Evolutionary conservation across 164 flowering plant genomes (phyloP).

Genomic region (Piper longum): DNA sequence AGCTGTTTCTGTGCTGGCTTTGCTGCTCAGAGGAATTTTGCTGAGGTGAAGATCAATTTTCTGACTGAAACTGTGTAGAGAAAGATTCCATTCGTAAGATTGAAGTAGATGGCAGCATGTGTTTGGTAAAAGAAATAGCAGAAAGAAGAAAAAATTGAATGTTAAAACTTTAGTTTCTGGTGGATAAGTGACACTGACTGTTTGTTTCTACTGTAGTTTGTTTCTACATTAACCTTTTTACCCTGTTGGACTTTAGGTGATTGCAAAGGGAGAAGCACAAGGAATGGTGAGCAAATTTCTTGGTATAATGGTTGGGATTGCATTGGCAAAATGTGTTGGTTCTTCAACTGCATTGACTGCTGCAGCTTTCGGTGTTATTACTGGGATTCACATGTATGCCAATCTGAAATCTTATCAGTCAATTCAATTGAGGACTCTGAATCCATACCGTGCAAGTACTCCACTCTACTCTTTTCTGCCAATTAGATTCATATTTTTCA

Average conservation of each 20-base stretch:
- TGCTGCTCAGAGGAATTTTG: conserved; percentile 95
- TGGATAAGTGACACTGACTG: no score
- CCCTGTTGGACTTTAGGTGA: conserved; percentile 41
- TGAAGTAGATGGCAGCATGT: neutral
- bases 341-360: conserved; percentile 63
- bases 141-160: neutral
- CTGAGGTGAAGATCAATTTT: conserved; percentile 48
- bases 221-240: neutral
- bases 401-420: conserved; percentile 89
- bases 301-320: conserved; percentile 80
- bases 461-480: neutral
- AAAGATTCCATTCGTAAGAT: neutral
- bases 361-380: conserved; percentile 59
- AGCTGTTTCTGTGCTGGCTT: conserved; percentile 98
- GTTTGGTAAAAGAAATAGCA: neutral
- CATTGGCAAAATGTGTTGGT: conserved; percentile 57
- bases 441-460: conserved; percentile 98
- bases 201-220: neutral
- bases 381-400: conserved; percentile 91
- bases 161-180: neutral
- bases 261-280: conserved; percentile 99
- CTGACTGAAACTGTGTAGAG: neutral
- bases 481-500: no score
- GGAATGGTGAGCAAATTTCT: conserved; percentile 98
- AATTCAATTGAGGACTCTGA: conserved; percentile 78